Evolutionary conservation across 1,284 basidiomycete species (phyloP).

Genomic region (Fistulinella staudtii): DNA sequence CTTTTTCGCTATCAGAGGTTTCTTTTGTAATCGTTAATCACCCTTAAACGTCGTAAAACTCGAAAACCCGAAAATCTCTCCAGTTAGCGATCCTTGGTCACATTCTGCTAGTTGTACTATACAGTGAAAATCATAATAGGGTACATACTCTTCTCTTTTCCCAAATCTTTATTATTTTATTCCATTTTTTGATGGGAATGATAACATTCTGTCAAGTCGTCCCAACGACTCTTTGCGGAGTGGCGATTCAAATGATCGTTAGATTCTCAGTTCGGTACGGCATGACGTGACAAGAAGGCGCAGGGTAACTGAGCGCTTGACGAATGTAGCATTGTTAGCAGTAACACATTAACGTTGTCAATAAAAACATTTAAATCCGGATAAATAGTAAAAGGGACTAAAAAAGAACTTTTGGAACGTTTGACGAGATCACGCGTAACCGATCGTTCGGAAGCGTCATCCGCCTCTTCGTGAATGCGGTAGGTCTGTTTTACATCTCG

Average conservation of each 20-base stretch:
- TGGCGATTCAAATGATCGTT: not conserved
- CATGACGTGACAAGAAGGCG: not conserved
- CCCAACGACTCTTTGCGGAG: not conserved
- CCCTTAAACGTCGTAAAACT: too few relatives aligned
- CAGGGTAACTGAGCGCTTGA: not conserved
- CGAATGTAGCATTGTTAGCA: too few relatives aligned
- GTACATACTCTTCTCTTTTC: not conserved
- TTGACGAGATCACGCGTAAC: conserved; percentile 3
- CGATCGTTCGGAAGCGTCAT: conserved; percentile 1
- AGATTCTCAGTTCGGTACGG: not conserved
- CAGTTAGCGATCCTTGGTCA: not conserved
- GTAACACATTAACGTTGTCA: not conserved
- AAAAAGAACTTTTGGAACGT: not conserved
- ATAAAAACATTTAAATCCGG: not conserved
- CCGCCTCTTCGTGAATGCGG: not conserved
- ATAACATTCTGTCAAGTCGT: too few relatives aligned
- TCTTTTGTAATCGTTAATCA: conserved; percentile 1
- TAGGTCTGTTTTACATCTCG: too few relatives aligned
- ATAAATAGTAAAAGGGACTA: not conserved
- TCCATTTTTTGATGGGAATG: not conserved
- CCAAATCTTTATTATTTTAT: not conserved
- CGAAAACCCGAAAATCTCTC: not conserved
- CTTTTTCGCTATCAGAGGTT: not conserved
- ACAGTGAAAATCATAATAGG: conserved; percentile 19
- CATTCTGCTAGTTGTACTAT: conserved; percentile 21